phyloP scores from a whole-genome alignment of 176 grass and related monocot genomes.

The Bromus sterilis region DNA sequence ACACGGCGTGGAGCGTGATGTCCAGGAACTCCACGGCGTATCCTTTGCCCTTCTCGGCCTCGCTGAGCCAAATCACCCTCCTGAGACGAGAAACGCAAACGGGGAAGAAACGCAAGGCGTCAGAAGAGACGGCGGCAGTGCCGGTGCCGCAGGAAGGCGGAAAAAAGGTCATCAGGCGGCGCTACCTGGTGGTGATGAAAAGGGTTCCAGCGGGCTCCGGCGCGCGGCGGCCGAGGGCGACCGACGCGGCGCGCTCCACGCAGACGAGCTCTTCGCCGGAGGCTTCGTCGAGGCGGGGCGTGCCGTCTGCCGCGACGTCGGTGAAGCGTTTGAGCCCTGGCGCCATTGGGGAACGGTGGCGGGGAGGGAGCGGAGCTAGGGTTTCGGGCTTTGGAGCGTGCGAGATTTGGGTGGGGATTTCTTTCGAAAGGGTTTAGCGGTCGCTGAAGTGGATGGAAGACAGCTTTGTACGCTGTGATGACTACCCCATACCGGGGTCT shows the following conservation, averaged over 20 bases:
- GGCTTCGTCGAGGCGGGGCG: constrained; percentile 41
- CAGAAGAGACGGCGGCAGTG: not conserved
- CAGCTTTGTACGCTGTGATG: not conserved
- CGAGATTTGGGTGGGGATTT: constrained; percentile 41
- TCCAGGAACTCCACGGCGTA: constrained; percentile 75
- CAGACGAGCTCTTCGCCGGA: constrained; percentile 76
- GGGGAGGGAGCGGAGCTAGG: constrained; percentile 30
- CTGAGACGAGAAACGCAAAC: constrained; percentile 15
- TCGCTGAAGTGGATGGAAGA: not conserved
- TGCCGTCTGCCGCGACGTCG: constrained; percentile 31
- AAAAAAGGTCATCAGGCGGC: not conserved
- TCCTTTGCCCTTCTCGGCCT: constrained; percentile 55
- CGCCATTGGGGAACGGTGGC: constrained; percentile 40
- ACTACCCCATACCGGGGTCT: not conserved
- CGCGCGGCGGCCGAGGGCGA: constrained; percentile 44
- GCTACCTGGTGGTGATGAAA: constrained; percentile 72
- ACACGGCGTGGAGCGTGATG: constrained; percentile 85
- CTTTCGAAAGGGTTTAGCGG: constrained; percentile 39
- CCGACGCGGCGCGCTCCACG: constrained; percentile 39
- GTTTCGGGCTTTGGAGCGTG: constrained; percentile 29
- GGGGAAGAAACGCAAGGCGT: not conserved
- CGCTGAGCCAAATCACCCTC: constrained; percentile 92
- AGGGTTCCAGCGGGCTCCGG: constrained; percentile 67
- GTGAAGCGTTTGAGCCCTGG: constrained; percentile 56
- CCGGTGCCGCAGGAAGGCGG: no score